A percentile compares a stretch with the other conserved stretches of the same genome.
Evolutionary conservation across 768 basidiomycete genomes (phyloP).

Genomic region (Agaricus blazei): DNA sequence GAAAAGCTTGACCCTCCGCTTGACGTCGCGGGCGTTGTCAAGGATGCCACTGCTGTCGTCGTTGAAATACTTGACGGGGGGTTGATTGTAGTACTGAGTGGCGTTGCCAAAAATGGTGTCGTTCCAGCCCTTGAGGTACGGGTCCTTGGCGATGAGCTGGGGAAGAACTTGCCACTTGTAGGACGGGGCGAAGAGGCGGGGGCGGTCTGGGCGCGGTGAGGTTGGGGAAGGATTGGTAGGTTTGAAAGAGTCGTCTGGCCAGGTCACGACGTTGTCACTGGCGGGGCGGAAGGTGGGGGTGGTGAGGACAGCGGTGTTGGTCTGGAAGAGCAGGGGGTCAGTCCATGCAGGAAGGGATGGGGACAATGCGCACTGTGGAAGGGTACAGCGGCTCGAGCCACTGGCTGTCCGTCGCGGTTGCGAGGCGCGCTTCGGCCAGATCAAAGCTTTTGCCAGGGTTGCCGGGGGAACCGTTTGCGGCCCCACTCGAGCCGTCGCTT

Average conservation of each 20-base stretch:
- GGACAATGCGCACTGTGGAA: constrained; percentile 61
- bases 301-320: constrained; percentile 57
- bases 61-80: constrained; percentile 63
- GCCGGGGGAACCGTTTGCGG: constrained; percentile 40
- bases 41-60: constrained; percentile 91
- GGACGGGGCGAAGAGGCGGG: constrained; percentile 84
- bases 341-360: background rate
- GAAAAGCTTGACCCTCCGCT: constrained; percentile 89
- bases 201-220: constrained; percentile 68
- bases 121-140: constrained; percentile 89
- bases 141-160: constrained; percentile 69
- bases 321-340: constrained; percentile 35
- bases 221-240: constrained; percentile 61
- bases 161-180: constrained; percentile 91
- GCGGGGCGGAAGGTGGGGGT: constrained; percentile 66
- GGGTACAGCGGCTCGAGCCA: constrained; percentile 86
- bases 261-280: constrained; percentile 38
- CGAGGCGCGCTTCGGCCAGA: constrained; percentile 57
- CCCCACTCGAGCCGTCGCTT: constrained; percentile 33
- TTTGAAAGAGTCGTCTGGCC: constrained; percentile 78
- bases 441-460: constrained; percentile 57
- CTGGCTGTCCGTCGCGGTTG: constrained; percentile 73
- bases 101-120: constrained; percentile 88
- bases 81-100: constrained; percentile 55
- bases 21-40: constrained; percentile 85